A percentile compares a stretch with the other conserved stretches of the same genome.
Evolutionary conservation across 2,329 filamentous ascomycete species (phyloP).

Genomic region (Botrytis pseudocinerea): DNA sequence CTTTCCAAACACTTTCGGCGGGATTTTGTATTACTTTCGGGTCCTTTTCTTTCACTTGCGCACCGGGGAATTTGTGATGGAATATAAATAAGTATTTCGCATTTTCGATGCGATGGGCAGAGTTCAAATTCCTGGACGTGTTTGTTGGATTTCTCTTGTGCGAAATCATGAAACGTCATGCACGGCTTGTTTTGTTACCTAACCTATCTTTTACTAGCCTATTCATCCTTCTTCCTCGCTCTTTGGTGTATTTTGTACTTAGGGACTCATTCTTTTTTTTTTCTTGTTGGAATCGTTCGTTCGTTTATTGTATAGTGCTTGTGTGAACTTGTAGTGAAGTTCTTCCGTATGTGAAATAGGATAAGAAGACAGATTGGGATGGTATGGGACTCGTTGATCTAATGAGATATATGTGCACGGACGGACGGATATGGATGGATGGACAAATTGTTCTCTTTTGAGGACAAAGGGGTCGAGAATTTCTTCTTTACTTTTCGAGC

Average conservation of each 20-base stretch:
- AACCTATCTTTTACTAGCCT: conserved; percentile 6
- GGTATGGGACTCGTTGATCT: neutral
- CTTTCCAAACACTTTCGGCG: neutral
- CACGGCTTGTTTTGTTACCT: conserved; percentile 14
- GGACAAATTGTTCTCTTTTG: neutral
- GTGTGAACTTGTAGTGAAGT: neutral
- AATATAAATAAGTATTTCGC: neutral
- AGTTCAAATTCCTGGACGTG: neutral
- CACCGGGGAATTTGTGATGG: neutral
- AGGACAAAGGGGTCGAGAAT: neutral
- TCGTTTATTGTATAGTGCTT: neutral
- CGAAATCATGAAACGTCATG: neutral
- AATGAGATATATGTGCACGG: conserved; percentile 4
- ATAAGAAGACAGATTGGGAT: neutral
- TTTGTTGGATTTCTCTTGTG: neutral
- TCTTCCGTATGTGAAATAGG: neutral
- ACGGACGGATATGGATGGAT: neutral
- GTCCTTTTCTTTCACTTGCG: neutral
- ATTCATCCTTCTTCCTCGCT: conserved; percentile 20
- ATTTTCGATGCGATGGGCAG: neutral
- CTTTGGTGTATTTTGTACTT: conserved; percentile 20
- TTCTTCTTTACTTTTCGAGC: neutral
- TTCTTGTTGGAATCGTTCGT: neutral
- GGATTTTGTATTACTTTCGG: conserved; percentile 1
- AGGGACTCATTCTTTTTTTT: neutral